Evolutionary conservation across 345 rosid genomes (phyloP), one percentile per base, ranked within the genome.

Genomic region (Dipteronia sinensis): DNA sequence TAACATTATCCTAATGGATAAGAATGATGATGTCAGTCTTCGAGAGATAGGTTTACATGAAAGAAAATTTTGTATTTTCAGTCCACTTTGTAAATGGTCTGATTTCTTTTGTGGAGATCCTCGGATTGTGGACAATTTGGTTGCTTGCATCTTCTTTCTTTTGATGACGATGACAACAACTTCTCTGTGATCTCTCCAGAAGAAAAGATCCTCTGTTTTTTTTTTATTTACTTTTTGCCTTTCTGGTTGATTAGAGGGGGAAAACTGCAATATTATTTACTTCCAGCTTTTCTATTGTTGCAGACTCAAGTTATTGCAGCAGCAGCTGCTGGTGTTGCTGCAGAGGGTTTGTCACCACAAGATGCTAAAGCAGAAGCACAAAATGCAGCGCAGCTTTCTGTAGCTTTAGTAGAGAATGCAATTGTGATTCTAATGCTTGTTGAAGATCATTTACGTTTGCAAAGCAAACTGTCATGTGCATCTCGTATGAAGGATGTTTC

Each of bases 281-380:
- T 72, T 78, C 44, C 58, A 75, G 71, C 67, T 63, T 78, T 77
- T 84, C 78, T 75, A 79, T 84, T 84, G 73, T 71, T 63, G 87
- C 94, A 97, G 99, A 97, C 98, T 84, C 98, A 97, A 86, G 95
- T 97, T 84, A 97, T 97, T 89, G 99, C 99, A 62, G 97, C 98
- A 25, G 98, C 98, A 25, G 98, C 99, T 83, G 99, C 97, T 88
- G 98, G 98, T 79, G 98, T 94, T 81, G 98, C 99, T 47, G 99
- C 99, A 55, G 99, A 89, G 85, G 97, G 98, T 76, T 86, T 97
- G 77, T 82, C 99, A 47, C 97, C 99, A 47, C 84, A 82, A 81
- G 91, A 92, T 65, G 93, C 99, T 44, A 97, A 89, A 84, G 89
- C 83, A 76, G 98, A 93, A 87, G 95, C 98, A 73, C 93, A 93